Conservation (phyloP, 2,329 filamentous ascomycete genomes). For the Penicillium sp. region DNA sequence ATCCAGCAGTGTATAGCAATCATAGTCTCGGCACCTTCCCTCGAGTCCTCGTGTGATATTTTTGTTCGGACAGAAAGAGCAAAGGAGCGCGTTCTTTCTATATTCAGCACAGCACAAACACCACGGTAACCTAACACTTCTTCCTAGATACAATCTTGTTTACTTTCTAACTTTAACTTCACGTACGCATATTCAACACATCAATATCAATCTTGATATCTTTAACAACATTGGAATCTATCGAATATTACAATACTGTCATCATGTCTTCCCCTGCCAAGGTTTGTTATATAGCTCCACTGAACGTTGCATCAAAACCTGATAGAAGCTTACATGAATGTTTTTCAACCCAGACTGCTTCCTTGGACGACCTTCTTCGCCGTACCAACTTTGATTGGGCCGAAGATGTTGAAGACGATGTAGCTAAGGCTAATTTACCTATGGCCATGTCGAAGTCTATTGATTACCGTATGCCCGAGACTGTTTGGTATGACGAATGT, state of each 20-base stretch:
- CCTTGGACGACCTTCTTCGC: not conserved
- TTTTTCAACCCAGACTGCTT: not conserved
- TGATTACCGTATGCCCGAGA: not conserved
- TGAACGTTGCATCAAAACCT: not conserved
- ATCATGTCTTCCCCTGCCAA: not conserved
- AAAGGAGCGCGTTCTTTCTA: not conserved
- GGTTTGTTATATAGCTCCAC: not conserved
- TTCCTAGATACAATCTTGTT: not conserved
- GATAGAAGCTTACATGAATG: not conserved
- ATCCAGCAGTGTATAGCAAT: not conserved
- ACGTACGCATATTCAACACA: not conserved
- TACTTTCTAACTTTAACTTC: not conserved
- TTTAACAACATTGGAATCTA: not conserved
- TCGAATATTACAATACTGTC: not conserved
- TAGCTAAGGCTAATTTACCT: too few species aligned
- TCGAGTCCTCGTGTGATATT: not conserved
- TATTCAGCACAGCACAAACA: not conserved
- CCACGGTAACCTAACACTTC: not conserved
- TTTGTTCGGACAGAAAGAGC: not conserved
- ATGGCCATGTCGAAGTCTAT: not conserved
- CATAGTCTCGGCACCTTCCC: not conserved
- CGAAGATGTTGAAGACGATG: conserved; percentile 5
- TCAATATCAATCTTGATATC: not conserved
- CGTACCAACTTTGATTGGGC: conserved; percentile 11
- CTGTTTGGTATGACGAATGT: not conserved